Evolutionary conservation across 108 stramenopile genomes (phyloP), one percentile per base, ranked within the genome.

Genomic region (Ochromonas danica): DNA sequence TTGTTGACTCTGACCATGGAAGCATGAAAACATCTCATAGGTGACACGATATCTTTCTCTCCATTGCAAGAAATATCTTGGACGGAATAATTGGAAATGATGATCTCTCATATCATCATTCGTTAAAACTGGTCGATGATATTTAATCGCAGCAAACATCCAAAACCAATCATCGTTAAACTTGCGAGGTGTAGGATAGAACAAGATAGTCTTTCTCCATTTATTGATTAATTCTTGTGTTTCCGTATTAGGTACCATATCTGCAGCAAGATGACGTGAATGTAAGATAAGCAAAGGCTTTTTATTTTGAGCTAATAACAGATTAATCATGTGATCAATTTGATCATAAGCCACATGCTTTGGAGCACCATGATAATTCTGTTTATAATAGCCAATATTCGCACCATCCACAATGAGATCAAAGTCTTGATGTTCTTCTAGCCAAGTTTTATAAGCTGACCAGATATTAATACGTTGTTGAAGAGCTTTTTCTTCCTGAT

Each of bases 101-200:
- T 99, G 98, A 88, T 99, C 98, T 61, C 98, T 83, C 96, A 99
- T 95, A 81, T 97, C 95, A 79, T 98, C 98, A 85, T 97, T 98
- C 1, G 93, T 94, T 22, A 99, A 84, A 25, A 95, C 93, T 63
- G 93, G 77, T 6, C 91, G 85, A 27, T 78, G 63, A 36, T 35
- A 67, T 14, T 6, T 6, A 28, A 95, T 67, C 0, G 94, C 93
- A 28, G 95, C 95, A 77, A 95, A 95, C 82, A 98, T 90, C 97
- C 97, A 98, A 82, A 93, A 99, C 95, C 96, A 97, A 88, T 99
- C 98, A 88, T 99, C 98, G 75, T 99, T 99, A 87, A 91, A 92
- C 17, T 71, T 33, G 6, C 38, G 33, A 0, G 75, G 75, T 22
- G 43, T 71, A 0, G 40, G 51, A 71, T 72, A 61, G 40, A 77